Percentiles rank a stretch among this genome's conserved stretches.
Evolutionary conservation across 1,284 basidiomycete species (phyloP).

Genomic region (Retiboletus flavoniger): DNA sequence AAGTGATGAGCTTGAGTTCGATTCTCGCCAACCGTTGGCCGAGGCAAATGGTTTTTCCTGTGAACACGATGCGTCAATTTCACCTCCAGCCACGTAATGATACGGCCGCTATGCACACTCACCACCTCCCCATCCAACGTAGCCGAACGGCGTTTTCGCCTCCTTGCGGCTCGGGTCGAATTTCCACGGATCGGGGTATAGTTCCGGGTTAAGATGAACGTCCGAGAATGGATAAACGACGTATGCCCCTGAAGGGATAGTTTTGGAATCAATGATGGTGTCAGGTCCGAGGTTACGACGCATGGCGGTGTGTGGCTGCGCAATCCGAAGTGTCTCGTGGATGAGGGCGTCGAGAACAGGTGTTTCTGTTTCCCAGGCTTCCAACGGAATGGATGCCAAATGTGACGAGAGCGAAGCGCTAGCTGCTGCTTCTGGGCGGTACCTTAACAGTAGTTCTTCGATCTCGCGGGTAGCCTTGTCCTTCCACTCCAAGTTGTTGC

Average conservation of each 20-base stretch:
- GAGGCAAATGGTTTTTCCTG: conserved; percentile 66
- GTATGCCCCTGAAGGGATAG: conserved; percentile 66
- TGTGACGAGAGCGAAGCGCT: conserved; percentile 42
- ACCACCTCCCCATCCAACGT: conserved; percentile 78
- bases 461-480: conserved; percentile 56
- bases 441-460: conserved; percentile 56
- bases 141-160: conserved; percentile 53
- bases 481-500: conserved; percentile 61
- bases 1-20: conserved; percentile 64
- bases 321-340: conserved; percentile 69
- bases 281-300: conserved; percentile 70
- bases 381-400: conserved; percentile 61
- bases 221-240: conserved; percentile 76
- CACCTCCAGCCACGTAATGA: conserved; percentile 21
- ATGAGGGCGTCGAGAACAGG: conserved; percentile 70
- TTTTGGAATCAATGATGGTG: conserved; percentile 59
- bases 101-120: conserved; percentile 30
- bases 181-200: conserved; percentile 71
- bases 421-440: conserved; percentile 29
- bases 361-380: conserved; percentile 63
- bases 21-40: conserved; percentile 70
- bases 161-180: conserved; percentile 63
- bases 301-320: conserved; percentile 76
- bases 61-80: conserved; percentile 19
- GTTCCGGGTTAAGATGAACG: conserved; percentile 64